Conservation (phyloP, 257 asterid genomes). For the Scutellaria baicalensis region DNA sequence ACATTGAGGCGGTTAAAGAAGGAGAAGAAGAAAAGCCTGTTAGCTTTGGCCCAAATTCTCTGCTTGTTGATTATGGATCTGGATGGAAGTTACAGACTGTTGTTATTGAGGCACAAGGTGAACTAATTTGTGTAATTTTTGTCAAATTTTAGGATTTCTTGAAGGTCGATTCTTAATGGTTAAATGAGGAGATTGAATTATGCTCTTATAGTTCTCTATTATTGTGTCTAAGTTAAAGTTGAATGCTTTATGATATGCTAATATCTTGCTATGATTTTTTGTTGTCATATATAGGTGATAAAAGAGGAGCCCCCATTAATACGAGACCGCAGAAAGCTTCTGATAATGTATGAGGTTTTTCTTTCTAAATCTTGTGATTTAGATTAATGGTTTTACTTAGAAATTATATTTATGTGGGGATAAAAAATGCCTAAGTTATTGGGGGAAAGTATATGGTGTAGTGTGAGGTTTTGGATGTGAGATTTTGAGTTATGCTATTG, state of each 20-base stretch:
- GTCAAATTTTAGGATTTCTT: neutral
- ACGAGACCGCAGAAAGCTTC: slow-evolving; percentile 21
- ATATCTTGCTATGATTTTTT: neutral
- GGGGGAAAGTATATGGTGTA: neutral
- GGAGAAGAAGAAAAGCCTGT: slow-evolving; percentile 60
- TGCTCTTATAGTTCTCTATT: neutral
- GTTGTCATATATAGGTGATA: slow-evolving; percentile 17
- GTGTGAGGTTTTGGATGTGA: neutral
- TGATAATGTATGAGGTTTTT: slow-evolving; percentile 26
- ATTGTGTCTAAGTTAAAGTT: neutral
- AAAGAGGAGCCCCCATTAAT: slow-evolving; percentile 7
- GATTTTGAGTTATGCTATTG: neutral
- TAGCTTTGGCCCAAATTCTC: slow-evolving; percentile 67
- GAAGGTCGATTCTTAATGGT: neutral
- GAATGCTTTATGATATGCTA: neutral
- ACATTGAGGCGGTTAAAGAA: slow-evolving; percentile 79
- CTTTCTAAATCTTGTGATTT: neutral
- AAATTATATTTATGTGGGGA: neutral
- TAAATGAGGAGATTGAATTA: neutral
- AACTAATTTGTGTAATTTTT: neutral
- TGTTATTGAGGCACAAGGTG: slow-evolving; percentile 35
- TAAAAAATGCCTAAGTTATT: neutral
- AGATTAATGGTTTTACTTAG: neutral
- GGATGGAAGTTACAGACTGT: slow-evolving; percentile 79
- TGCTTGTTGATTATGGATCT: slow-evolving; percentile 62